Conservation (phyloP, 2,329 filamentous ascomycete genomes). For the Pochonia chlamydosporia region DNA sequence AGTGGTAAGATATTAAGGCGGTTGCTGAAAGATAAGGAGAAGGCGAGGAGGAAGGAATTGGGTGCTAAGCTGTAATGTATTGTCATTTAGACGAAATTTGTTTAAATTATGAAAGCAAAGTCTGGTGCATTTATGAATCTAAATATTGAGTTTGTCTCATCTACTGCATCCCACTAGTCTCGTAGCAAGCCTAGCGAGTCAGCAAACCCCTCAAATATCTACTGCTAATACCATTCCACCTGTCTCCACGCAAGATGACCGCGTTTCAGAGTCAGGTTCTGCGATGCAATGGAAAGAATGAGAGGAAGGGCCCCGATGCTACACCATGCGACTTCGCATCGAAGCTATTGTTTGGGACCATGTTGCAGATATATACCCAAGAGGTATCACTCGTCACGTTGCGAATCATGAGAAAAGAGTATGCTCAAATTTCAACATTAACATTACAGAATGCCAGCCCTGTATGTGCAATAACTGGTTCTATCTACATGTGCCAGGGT, state of each 20-base stretch:
- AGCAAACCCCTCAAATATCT: too few species aligned
- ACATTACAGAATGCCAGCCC: slow-evolving; percentile 26
- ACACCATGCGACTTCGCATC: too few species aligned
- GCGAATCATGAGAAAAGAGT: too few species aligned
- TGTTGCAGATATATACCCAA: too few species aligned
- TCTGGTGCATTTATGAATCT: background rate
- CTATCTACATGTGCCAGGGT: slow-evolving; percentile 19
- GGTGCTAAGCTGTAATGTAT: slow-evolving; percentile 59
- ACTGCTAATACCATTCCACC: too few species aligned
- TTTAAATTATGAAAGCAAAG: background rate
- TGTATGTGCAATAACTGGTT: slow-evolving; percentile 23
- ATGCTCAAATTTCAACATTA: slow-evolving; percentile 21
- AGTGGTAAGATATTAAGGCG: slow-evolving; percentile 69
- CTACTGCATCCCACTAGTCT: too few species aligned
- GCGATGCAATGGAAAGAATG: too few species aligned
- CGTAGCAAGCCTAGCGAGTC: too few species aligned
- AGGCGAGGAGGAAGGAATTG: slow-evolving; percentile 55
- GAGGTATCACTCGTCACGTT: too few species aligned
- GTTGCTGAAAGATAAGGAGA: slow-evolving; percentile 68
- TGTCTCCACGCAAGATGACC: background rate
- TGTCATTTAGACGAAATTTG: background rate
- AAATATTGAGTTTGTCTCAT: background rate
- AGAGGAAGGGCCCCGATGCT: too few species aligned
- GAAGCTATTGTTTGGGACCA: too few species aligned
- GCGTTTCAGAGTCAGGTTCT: slow-evolving; percentile 1